Evolutionary conservation across 2,329 filamentous ascomycete genomes (phyloP).

Genomic region (Arthroderma sp.): DNA sequence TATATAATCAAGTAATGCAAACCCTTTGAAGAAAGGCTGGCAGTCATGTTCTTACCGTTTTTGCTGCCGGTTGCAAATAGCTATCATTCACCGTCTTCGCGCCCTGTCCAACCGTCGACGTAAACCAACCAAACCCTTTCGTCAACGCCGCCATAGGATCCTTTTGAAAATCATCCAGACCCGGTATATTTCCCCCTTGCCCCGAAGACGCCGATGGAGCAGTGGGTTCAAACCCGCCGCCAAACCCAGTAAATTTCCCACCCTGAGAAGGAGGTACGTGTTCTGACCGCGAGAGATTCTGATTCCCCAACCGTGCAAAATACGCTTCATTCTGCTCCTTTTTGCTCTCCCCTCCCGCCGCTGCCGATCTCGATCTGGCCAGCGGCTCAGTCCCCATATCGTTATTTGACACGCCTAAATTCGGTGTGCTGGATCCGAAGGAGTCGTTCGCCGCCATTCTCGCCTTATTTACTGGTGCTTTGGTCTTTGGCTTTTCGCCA

Average conservation of each 20-base stretch:
- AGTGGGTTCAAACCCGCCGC: conserved; percentile 52
- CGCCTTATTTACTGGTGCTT: conserved; percentile 24
- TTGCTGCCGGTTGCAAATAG: conserved; percentile 85
- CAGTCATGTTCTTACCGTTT: conserved; percentile 48
- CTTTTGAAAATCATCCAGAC: conserved; percentile 76
- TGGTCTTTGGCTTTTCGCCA: conserved; percentile 43
- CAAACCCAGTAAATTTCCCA: conserved; percentile 85
- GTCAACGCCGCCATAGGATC: conserved; percentile 79
- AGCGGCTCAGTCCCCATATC: conserved; percentile 6
- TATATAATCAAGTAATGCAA: neutral
- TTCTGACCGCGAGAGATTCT: conserved; percentile 65
- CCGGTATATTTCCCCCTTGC: conserved; percentile 39
- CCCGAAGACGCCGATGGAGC: conserved; percentile 20
- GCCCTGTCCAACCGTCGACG: conserved; percentile 73
- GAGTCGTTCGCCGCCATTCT: conserved; percentile 21
- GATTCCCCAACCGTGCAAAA: conserved; percentile 71
- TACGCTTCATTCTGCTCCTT: conserved; percentile 70
- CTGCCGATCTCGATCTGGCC: conserved; percentile 15
- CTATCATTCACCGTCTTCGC: conserved; percentile 83
- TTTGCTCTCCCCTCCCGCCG: conserved; percentile 35
- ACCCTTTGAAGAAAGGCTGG: neutral
- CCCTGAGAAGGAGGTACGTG: conserved; percentile 74
- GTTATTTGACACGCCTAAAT: conserved; percentile 5
- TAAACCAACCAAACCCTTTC: conserved; percentile 91
- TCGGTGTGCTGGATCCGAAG: conserved; percentile 15